phyloP scores from a whole-genome alignment of 805 yeast genomes.

The Wickerhamiella kazuoi region DNA sequence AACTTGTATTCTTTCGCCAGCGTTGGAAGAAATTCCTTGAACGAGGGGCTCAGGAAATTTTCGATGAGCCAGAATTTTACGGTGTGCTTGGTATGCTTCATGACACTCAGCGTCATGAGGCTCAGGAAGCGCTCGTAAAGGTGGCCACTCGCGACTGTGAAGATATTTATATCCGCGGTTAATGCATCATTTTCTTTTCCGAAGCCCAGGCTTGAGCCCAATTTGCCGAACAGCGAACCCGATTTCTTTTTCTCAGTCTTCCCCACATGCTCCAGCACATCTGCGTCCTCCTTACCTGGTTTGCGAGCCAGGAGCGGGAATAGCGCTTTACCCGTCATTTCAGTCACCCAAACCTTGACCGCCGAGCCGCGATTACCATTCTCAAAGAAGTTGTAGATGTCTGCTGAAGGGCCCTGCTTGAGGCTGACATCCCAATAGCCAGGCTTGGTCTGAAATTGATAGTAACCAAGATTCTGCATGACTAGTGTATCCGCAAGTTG shows the following conservation, averaged over 20 bases:
- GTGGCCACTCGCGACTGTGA: slow-evolving; percentile 70
- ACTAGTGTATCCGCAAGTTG: slow-evolving; percentile 37
- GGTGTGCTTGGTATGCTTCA: slow-evolving; percentile 41
- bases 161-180: slow-evolving; percentile 52
- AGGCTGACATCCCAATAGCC: slow-evolving; percentile 46
- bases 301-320: background rate
- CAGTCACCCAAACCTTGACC: background rate
- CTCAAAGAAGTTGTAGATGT: slow-evolving; percentile 26
- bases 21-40: slow-evolving; percentile 40
- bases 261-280: slow-evolving; percentile 8
- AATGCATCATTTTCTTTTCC: background rate
- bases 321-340: slow-evolving; percentile 1
- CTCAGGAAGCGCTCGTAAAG: slow-evolving; percentile 54
- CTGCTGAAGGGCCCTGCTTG: slow-evolving; percentile 27
- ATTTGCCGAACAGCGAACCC: background rate
- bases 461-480: slow-evolving; percentile 70
- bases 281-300: slow-evolving; percentile 22
- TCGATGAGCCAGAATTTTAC: slow-evolving; percentile 80
- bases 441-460: slow-evolving; percentile 58
- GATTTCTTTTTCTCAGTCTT: background rate
- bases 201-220: background rate
- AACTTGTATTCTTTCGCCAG: slow-evolving; percentile 44
- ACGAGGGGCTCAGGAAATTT: slow-evolving; percentile 56
- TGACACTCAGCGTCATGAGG: slow-evolving; percentile 68
- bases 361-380: background rate